These are phyloP conservation scores for Cytospora schulzeri DNA, from an alignment of 2,329 filamentous ascomycete species.

Conservation along the genomic window DNA sequence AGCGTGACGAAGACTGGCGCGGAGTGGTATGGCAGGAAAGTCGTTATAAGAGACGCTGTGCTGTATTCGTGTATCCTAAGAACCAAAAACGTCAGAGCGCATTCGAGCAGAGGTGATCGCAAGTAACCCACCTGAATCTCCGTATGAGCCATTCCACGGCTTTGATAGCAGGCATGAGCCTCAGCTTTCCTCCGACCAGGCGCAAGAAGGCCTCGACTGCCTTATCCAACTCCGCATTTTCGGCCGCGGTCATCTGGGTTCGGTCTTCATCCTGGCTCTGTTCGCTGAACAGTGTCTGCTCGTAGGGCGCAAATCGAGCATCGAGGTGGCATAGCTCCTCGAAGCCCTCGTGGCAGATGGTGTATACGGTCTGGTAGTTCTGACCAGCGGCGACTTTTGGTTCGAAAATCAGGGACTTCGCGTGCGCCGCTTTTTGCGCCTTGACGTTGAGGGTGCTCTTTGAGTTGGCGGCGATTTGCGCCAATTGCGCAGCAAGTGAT, in stretches of 20 bases:
- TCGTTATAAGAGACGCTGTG: constrained; percentile 73
- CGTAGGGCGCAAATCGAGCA: constrained; percentile 72
- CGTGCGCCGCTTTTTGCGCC: constrained; percentile 87
- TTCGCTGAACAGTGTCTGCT: constrained; percentile 83
- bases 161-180: constrained; percentile 86
- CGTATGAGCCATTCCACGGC: constrained; percentile 93
- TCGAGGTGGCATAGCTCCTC: constrained; percentile 90
- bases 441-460: constrained; percentile 91
- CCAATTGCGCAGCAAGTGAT: constrained; percentile 89
- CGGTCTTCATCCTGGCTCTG: constrained; percentile 90
- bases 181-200: constrained; percentile 72
- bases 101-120: constrained; percentile 2
- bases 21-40: constrained; percentile 91
- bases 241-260: constrained; percentile 75
- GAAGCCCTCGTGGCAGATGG: constrained; percentile 85
- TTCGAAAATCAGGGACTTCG: constrained; percentile 94
- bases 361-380: constrained; percentile 86
- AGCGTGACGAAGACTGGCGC: constrained; percentile 83
- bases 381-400: constrained; percentile 81
- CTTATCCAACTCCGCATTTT: constrained; percentile 79
- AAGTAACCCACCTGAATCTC: constrained; percentile 70
- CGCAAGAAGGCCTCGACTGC: constrained; percentile 82
- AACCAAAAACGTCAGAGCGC: constrained; percentile 26
- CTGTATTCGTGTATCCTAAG: constrained; percentile 88
- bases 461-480: constrained; percentile 85